Base-by-base conservation (phyloP, 352 stramenopile species). In the Pythium scleroteichum region DNA sequence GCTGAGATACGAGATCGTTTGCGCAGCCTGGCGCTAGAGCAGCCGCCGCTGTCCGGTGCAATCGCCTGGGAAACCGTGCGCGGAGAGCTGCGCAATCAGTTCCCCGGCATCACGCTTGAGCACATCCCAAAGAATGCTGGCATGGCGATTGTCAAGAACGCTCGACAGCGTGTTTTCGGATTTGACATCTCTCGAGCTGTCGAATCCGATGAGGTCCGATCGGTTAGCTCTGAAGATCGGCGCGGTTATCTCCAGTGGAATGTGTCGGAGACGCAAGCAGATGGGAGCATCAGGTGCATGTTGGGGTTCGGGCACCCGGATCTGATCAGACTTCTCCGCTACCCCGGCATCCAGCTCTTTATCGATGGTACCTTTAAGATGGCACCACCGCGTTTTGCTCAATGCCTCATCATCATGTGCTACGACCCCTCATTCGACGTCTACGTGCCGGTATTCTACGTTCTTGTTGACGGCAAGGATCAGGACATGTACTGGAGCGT, bases 401-500 rank as follows among this genome's bases (percentile, higher is more conserved):
- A 57, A 22, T 47, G 50, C 14, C 13, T 57, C 1, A 57, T 67
- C 23, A 17, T 52, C 17, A 62, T 67, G 60, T 13, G 16, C 6
- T 57, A 53, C 13, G 52, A 66, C 23, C 19, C 51, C 10, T 20
- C 20, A 3, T 8, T 55, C 12, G 59, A 66, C 27, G 9, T 68
- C 1, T 68, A 68, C 33, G 20, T 62, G 16, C 46, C 60, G 0
- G 45, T 62, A 19, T 46, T 68, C 2, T 63, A 63, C 29, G 47
- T 58, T 13, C 14, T 63, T 0, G 29, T 68, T 19, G 42, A 53
- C n/a, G 1, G 26, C 1, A 68, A 63, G n/a, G 17, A 53, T 1
- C 17, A 63, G 26, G 47, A 59, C 22, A 64, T 24, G 2, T 69
- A 69, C 42, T 61, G 62, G 54, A 49, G 38, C 22, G 39, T 51